Evolutionary conservation across 345 rosid species (phyloP), one percentile per base, ranked within the genome.

Genomic region (Eucalyptus cloeziana): DNA sequence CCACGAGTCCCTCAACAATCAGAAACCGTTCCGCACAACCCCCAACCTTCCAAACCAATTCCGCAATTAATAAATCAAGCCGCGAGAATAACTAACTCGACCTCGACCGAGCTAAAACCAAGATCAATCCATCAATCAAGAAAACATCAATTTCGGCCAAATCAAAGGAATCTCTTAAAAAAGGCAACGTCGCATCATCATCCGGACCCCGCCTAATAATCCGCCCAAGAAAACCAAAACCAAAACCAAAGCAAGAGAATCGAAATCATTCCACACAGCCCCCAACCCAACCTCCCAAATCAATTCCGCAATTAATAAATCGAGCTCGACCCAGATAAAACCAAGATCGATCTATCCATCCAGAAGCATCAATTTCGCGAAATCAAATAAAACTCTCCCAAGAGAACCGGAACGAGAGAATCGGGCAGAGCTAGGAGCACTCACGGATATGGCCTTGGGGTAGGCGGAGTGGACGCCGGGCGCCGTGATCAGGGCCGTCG

Each of bases 401-500:
- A 52, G 24, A 19, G 25, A 44, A 13, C 33, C 25, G 6, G 56
- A 43, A 49, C 83, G 7, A 25, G 44, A 71, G 5, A 25, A 51
- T 17, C 37, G 69, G 76, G 31, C 13, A 60, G 1, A 33, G 76
- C 37, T 7, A 62, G 33, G 27, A 4, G 62, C 1, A 89, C 95
- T 91, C 88, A 97, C 99, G 40, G 95, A 93, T 88, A 97, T 95
- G 67, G 98, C 96, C 92, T 96, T 96, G 33, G 99, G 98, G 91
- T 90, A 91, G 31, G 92, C 90, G 50, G 91, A 90, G 88, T 89
- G 89, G 88, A 92, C 86, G 13, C 92, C 92, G 47, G 94, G 93
- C 51, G 95, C 31, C 40, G 96, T 92, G 86, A 92, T 85, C 89
- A 93, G 89, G 67, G 95, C 94, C 24, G 4, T 22, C 45, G 94